phyloP scores from a whole-genome alignment of 2,329 filamentous ascomycete genomes.

The Pyricularia pennisetigena region DNA sequence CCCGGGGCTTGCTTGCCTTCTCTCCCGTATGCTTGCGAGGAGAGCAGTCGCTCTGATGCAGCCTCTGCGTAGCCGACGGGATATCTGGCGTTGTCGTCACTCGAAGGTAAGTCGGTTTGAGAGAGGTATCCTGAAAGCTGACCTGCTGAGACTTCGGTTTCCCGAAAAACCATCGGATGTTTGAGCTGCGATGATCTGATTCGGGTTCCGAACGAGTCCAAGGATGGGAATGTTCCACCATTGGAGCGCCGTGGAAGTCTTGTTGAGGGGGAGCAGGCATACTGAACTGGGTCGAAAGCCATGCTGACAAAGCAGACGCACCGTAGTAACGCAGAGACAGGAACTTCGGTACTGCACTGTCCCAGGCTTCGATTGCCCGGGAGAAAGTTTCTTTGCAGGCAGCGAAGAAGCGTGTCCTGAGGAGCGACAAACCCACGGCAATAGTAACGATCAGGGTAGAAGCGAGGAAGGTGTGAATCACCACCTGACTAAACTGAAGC shows the following conservation, averaged over 20 bases:
- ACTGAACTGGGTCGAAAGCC: not conserved
- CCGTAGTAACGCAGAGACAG: not conserved
- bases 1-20: not conserved
- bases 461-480: not conserved
- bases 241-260: not conserved
- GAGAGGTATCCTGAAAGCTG: not conserved
- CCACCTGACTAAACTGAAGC: not conserved
- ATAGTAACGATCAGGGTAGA: not conserved
- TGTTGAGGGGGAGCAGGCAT: not conserved
- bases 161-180: not conserved
- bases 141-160: not conserved
- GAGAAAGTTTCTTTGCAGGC: not conserved
- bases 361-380: not conserved
- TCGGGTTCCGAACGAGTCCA: not conserved
- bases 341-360: not conserved
- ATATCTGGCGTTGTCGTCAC: not conserved
- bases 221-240: not conserved
- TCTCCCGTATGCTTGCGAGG: not conserved
- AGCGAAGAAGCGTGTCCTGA: not conserved
- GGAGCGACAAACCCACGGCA: not conserved
- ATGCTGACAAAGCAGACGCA: not conserved
- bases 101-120: not conserved
- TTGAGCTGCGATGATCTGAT: not conserved
- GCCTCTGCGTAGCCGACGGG: not conserved
- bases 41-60: not conserved